phyloP scores from a whole-genome alignment of 1,284 basidiomycete species.

The Sporisorium graminicola region DNA sequence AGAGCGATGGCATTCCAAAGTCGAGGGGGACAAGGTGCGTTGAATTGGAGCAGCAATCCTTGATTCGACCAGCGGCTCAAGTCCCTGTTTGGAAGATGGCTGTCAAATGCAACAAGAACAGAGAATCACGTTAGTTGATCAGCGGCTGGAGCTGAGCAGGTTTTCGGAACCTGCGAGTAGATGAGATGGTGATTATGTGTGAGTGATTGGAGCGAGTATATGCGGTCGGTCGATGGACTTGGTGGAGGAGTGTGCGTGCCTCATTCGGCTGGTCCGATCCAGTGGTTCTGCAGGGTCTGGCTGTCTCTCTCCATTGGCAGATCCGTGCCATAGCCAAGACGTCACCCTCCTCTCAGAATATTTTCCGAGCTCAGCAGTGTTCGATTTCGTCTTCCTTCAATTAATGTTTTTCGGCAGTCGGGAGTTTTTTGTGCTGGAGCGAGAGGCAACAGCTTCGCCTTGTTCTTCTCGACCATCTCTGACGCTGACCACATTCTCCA shows the following conservation, averaged over 20 bases:
- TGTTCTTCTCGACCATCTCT: constrained; percentile 10
- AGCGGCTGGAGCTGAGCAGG: neutral
- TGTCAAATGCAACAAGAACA: neutral
- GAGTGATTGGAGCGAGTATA: neutral
- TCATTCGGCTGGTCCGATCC: constrained; percentile 5
- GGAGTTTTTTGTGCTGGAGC: constrained; percentile 2
- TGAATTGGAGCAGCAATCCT: constrained; percentile 7
- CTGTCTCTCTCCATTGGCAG: constrained; percentile 11
- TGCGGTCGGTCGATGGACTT: neutral
- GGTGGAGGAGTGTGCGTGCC: neutral
- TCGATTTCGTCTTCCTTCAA: constrained; percentile 3
- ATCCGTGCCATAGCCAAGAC: constrained; percentile 26
- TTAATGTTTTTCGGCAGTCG: constrained; percentile 25
- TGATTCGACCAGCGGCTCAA: constrained; percentile 32
- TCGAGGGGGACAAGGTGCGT: neutral
- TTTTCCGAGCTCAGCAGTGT: constrained; percentile 19
- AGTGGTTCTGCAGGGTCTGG: neutral
- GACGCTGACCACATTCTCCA: neutral
- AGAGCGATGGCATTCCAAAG: neutral
- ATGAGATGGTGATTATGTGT: too few relatives aligned
- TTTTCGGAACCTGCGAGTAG: neutral
- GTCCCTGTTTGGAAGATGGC: neutral
- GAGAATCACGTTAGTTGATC: neutral
- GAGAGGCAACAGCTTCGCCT: constrained; percentile 10
- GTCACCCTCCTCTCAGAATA: constrained; percentile 12